Evolutionary conservation across 1,284 basidiomycete genomes (phyloP), one percentile per base, ranked within the genome.

Genomic region (Tilletia setariae): DNA sequence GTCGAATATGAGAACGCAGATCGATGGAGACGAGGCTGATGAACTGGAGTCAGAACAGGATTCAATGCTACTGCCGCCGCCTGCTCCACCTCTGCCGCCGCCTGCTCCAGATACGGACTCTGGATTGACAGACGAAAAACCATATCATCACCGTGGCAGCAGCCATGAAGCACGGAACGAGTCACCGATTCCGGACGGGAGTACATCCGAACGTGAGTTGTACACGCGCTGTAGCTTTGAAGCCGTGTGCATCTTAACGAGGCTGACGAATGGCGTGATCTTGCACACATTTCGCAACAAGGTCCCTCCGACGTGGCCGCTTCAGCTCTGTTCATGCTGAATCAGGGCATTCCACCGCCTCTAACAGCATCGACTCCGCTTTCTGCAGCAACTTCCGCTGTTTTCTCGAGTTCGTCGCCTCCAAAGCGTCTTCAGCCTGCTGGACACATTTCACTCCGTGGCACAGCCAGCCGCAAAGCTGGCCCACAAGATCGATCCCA

Each of bases 251-350:
- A 44, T 19, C 19, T 44, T 19, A 44, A 44, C 11, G 11, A 9
- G 43, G 43, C 11, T 9, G 19, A 44, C 43, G 43, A 44, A 9
- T 44, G 9, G 11, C 43, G 19, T 19, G 43, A 44, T 9, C 9
- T 44, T 25, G 51, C 13, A 6, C 51, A 6, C 13, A 56, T 25
- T 28, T 6, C 25, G 15, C 51, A 4, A 61, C 30, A 53, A 53
- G 51, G 51, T 25, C 56, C 56, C 16, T 61, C 56, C 30, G 56
- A 61, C 28, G 15, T 61, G 15, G 56, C 56, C 9, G 56, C 56
- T 11, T 61, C 56, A n/a, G 56, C 56, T 15, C 56, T 61, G 15
- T 61, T 61, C 28, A 61, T 61, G 56, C 16, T 61, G 30, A 61
- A 61, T 21, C 56, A 61, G n/a, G 56, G 56, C 9, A 30, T 32